Base-by-base conservation (phyloP, 2,329 filamentous ascomycete species). In the Fusarium miscanthi region DNA sequence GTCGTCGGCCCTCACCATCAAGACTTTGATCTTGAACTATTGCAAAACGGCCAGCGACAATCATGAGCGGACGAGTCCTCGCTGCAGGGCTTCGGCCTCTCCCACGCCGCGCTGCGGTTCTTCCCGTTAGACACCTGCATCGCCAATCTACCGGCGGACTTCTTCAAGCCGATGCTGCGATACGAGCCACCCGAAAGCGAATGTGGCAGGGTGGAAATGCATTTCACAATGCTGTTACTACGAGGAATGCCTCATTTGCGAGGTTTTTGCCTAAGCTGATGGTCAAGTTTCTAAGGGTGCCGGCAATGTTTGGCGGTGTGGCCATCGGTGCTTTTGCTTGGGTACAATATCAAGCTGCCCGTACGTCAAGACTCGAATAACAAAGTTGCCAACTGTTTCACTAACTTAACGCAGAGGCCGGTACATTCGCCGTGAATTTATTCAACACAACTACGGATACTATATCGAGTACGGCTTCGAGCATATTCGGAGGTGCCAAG, bases 281-380 rank as follows among this genome's bases (percentile, higher is more conserved):
- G n/a, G 83, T 96, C 79, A 99, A 98, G 85, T 92, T 99, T 76
- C 88, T 91, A 40, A 90, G 94, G 63, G 86, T 97, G 60, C 96
- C 96, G 25, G 96, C 96, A 64, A 92, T 98, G 84, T 95, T 97
- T 78, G 96, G 95, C 45, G 94, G 94, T 45, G 89, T 95, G 51
- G 93, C 94, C 78, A 89, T 99, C 74, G 95, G 94, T 19, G 93
- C 93, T 6, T 84, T 97, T 66, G 94, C 94, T 31, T 99, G 97
- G 88, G 85, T 99, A 53, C 96, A 99, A 80, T 98, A 99, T 80
- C 96, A 99, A 83, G 95, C 96, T 71, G 91, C 92, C 62, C 93
- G 93, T 95, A 88, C 71, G 93, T 88, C 49, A 21, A 25, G 23
- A 53, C 11, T 43, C 19, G 14, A 49, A 59, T 16, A 14, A 14